Percentiles rank a stretch among this genome's conserved stretches.
Evolutionary conservation across 306 rosid genomes (phyloP).

Genomic region (Astragalus membranaceus): DNA sequence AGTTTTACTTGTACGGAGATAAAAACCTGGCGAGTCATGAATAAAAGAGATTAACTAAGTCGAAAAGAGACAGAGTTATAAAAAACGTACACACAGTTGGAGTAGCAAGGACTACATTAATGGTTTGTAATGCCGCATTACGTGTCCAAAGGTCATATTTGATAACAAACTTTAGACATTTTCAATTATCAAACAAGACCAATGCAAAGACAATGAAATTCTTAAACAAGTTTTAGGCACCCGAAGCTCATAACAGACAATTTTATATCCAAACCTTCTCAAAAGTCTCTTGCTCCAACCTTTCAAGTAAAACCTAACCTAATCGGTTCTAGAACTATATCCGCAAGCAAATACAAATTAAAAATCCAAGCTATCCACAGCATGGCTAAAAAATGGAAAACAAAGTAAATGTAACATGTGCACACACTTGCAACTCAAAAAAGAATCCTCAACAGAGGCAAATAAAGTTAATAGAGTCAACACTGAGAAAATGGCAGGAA

Average conservation of each 20-base stretch:
- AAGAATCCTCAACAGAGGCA: too few relatives aligned
- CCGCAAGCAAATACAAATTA: slow-evolving; percentile 31
- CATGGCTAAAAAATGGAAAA: background rate
- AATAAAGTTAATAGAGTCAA: too few relatives aligned
- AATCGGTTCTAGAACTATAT: slow-evolving; percentile 56
- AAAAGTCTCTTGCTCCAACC: slow-evolving; percentile 73
- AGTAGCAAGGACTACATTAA: too few relatives aligned
- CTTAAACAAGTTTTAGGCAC: slow-evolving; percentile 1
- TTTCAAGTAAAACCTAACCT: slow-evolving; percentile 45
- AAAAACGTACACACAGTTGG: background rate
- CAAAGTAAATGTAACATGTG: too few relatives aligned
- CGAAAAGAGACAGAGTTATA: background rate
- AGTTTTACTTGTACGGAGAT: background rate
- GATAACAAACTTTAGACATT: too few relatives aligned
- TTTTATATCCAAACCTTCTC: slow-evolving; percentile 51
- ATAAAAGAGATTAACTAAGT: background rate
- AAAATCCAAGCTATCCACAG: background rate
- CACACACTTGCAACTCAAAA: too few relatives aligned
- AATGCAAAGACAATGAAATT: background rate
- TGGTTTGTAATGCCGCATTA: too few relatives aligned
- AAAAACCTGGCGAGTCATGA: background rate
- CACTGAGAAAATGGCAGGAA: too few relatives aligned
- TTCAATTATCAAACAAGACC: background rate
- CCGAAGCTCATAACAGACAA: slow-evolving; percentile 3
- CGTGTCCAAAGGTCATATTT: too few relatives aligned